Evolutionary conservation across 2,329 filamentous ascomycete species (phyloP).

Genomic region (Ambrosiella xylebori): DNA sequence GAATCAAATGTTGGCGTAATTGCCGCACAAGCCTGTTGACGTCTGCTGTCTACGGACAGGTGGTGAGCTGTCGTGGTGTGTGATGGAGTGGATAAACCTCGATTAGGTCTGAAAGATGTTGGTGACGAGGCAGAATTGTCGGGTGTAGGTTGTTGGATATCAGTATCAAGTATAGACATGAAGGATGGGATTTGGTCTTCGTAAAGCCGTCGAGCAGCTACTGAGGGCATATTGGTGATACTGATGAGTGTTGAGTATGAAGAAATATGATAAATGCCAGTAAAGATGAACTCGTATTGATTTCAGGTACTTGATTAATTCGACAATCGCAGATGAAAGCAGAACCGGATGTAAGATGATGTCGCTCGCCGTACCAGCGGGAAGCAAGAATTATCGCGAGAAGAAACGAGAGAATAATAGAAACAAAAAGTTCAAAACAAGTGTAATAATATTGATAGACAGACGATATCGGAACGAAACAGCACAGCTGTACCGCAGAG

Average conservation of each 20-base stretch:
- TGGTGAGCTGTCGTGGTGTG: neutral
- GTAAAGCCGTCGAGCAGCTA: constrained; percentile 42
- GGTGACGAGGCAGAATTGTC: neutral
- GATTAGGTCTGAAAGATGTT: neutral
- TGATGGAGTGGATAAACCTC: neutral
- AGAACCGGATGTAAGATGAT: neutral
- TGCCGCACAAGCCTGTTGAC: constrained; percentile 25
- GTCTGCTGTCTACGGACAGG: constrained; percentile 12
- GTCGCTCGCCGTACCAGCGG: neutral
- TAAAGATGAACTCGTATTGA: too few species aligned
- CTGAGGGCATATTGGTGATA: constrained; percentile 38
- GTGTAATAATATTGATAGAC: too few species aligned
- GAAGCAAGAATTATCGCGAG: neutral
- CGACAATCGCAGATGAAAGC: neutral
- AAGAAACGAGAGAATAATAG: too few species aligned
- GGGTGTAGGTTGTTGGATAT: constrained; percentile 18
- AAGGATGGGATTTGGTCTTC: constrained; percentile 59
- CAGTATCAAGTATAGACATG: constrained; percentile 57
- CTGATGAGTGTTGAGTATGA: too few species aligned
- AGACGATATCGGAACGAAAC: too few species aligned
- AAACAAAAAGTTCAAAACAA: too few species aligned
- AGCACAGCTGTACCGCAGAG: too few species aligned
- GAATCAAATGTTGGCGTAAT: constrained; percentile 63
- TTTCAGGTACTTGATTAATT: too few species aligned
- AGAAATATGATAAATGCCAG: too few species aligned